phyloP scores from a whole-genome alignment of 2,329 filamentous ascomycete species.

The Verticillium zaregamsianum region DNA sequence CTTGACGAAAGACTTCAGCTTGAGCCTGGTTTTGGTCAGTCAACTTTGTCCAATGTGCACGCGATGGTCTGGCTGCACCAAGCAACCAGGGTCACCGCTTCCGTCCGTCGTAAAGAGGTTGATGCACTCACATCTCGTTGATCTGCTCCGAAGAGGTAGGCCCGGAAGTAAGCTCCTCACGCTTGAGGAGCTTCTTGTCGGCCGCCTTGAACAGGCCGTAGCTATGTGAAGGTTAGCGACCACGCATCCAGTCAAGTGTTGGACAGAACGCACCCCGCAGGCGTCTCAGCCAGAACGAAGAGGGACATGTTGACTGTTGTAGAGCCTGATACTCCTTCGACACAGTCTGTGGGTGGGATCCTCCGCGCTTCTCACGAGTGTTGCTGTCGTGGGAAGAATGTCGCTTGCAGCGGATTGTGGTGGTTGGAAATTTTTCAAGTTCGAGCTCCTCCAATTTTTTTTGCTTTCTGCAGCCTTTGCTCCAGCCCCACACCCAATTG shows the following conservation, averaged over 20 bases:
- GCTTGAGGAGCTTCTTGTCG: conserved; percentile 96
- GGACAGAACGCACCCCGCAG: conserved; percentile 60
- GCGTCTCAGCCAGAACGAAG: conserved; percentile 91
- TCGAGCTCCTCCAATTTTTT: conserved; percentile 36
- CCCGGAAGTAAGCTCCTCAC: conserved; percentile 72
- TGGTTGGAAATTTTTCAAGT: conserved; percentile 37
- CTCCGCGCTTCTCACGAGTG: conserved; percentile 33
- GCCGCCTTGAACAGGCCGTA: conserved; percentile 98
- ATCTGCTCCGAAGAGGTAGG: conserved; percentile 78
- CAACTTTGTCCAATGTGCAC: neutral
- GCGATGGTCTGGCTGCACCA: neutral
- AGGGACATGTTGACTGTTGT: conserved; percentile 64
- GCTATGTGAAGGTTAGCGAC: conserved; percentile 39
- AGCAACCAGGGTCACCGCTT: conserved; percentile 3
- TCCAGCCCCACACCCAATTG: conserved; percentile 3
- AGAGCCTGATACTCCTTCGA: conserved; percentile 3
- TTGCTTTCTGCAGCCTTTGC: conserved; percentile 10
- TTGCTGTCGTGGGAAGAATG: conserved; percentile 15
- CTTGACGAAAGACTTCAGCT: conserved; percentile 95
- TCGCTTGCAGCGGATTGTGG: conserved; percentile 9
- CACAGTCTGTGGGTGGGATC: conserved; percentile 13
- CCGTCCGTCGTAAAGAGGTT: neutral
- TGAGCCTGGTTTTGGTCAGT: conserved; percentile 55
- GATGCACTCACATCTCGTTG: conserved; percentile 70
- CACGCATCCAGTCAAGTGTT: conserved; percentile 7